Percentiles rank a stretch among this genome's conserved stretches.
Conservation (phyloP, 345 rosid species). For the Iberis pinnata region DNA sequence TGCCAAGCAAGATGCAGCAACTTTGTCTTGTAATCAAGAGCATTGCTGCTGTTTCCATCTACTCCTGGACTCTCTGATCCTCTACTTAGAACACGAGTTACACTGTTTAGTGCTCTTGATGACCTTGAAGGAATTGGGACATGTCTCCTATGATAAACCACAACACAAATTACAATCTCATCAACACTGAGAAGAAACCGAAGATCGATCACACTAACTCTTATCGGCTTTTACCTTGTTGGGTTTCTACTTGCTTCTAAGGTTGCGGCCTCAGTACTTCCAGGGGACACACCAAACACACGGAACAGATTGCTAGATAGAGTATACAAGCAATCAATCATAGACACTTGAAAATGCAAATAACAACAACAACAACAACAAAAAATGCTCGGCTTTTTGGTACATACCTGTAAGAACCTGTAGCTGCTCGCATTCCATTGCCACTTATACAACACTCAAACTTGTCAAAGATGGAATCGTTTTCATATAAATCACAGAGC, state of each 20-base stretch:
- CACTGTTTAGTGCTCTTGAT: conserved; percentile 60
- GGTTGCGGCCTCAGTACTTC: conserved; percentile 72
- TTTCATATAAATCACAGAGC: conserved; percentile 85
- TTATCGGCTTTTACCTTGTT: conserved; percentile 56
- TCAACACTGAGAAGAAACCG: conserved; percentile 1
- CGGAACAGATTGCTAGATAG: conserved; percentile 82
- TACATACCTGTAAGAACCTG: conserved; percentile 94
- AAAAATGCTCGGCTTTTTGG: conserved; percentile 5
- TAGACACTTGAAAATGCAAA: conserved; percentile 7
- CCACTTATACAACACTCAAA: conserved; percentile 97
- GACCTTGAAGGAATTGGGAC: conserved; percentile 76
- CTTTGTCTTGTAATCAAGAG: conserved; percentile 76
- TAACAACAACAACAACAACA: no score
- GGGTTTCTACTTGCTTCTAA: conserved; percentile 99
- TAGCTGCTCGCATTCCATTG: conserved; percentile 82
- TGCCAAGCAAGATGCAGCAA: conserved; percentile 98
- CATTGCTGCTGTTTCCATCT: conserved; percentile 73
- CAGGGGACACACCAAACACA: conserved; percentile 71
- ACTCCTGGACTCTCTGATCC: conserved; percentile 67
- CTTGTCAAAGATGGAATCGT: conserved; percentile 91
- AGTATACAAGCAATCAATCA: conserved; percentile 9
- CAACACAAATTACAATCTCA: conserved; percentile 3
- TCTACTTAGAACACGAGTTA: conserved; percentile 86
- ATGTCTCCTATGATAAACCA: conserved; percentile 55
- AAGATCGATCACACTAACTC: neutral